phyloP scores from a whole-genome alignment of 2,329 filamentous ascomycete species.

The Botrytis fabae region DNA sequence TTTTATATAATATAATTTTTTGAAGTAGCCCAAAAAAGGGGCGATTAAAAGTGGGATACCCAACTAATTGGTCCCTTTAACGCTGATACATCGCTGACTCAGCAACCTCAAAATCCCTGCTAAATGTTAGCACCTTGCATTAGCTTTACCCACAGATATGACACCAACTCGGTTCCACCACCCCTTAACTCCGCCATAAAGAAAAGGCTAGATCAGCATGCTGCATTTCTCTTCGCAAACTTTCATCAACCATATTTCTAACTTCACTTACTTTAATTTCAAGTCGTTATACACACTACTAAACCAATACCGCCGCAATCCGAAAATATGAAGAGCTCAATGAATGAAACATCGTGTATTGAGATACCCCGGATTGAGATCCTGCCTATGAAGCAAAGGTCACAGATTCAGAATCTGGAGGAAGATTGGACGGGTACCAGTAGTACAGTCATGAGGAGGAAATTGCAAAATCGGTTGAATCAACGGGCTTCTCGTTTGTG shows the following conservation, averaged over 20 bases:
- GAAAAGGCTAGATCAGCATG: slow-evolving; percentile 1
- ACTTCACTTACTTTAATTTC: background rate
- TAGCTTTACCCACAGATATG: background rate
- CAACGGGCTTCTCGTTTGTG: slow-evolving; percentile 38
- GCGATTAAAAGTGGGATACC: too few species aligned
- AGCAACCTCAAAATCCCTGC: background rate
- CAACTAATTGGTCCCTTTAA: background rate
- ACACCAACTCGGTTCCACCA: background rate
- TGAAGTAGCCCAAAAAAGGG: too few species aligned
- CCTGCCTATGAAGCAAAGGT: slow-evolving; percentile 27
- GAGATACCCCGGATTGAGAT: slow-evolving; percentile 25
- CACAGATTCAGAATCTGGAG: slow-evolving; percentile 22
- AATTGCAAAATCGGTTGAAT: slow-evolving; percentile 37
- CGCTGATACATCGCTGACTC: background rate
- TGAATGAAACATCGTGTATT: background rate
- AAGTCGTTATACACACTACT: background rate
- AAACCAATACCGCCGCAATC: background rate
- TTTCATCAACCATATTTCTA: background rate
- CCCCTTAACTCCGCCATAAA: background rate
- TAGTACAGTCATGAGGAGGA: slow-evolving; percentile 34
- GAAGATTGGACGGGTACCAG: slow-evolving; percentile 43
- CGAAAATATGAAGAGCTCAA: background rate
- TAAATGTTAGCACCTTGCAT: slow-evolving; percentile 5
- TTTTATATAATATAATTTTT: too few species aligned
- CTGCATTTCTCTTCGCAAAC: background rate